Percentiles rank a stretch among this genome's conserved stretches.
Evolutionary conservation across 805 yeast genomes (phyloP).

Genomic region (Yamadazyma ubonensis): DNA sequence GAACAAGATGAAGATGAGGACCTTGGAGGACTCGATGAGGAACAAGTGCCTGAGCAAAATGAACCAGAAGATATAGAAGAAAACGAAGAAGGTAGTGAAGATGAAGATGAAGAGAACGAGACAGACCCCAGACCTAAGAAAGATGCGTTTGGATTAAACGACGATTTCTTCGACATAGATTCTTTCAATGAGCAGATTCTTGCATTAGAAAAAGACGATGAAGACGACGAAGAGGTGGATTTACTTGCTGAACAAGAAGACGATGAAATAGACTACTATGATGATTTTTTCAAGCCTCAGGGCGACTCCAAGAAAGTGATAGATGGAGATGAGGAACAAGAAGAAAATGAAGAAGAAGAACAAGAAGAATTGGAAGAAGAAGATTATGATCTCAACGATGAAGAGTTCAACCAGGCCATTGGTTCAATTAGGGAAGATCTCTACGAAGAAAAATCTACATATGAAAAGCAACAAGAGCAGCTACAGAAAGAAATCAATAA

Average conservation of each 20-base stretch:
- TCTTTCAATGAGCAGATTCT: constrained; percentile 77
- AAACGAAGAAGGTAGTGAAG: constrained; percentile 16
- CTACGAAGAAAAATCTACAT: constrained; percentile 61
- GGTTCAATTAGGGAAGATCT: constrained; percentile 63
- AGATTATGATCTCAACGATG: constrained; percentile 53
- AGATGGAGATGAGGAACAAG: constrained; percentile 21
- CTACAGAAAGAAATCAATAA: constrained; percentile 74
- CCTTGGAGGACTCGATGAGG: too few species aligned
- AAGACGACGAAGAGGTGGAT: constrained; percentile 41
- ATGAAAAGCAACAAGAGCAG: constrained; percentile 77
- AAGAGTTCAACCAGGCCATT: constrained; percentile 61
- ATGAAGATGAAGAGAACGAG: constrained; percentile 20
- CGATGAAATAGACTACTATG: constrained; percentile 56
- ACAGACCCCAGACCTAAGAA: too few species aligned
- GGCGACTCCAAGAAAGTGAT: constrained; percentile 17
- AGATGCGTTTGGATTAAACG: constrained; percentile 71
- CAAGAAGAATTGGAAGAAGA: constrained; percentile 31
- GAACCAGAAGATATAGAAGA: constrained; percentile 30
- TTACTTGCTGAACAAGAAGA: constrained; percentile 43
- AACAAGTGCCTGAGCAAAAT: too few species aligned
- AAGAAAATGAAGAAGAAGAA: constrained; percentile 24
- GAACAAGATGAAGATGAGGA: neutral
- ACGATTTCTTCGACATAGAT: constrained; percentile 80
- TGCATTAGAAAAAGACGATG: constrained; percentile 45
- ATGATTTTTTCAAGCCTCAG: constrained; percentile 62